phyloP scores from a whole-genome alignment of 306 rosid species.

The Fragaria nilgerrensis region DNA sequence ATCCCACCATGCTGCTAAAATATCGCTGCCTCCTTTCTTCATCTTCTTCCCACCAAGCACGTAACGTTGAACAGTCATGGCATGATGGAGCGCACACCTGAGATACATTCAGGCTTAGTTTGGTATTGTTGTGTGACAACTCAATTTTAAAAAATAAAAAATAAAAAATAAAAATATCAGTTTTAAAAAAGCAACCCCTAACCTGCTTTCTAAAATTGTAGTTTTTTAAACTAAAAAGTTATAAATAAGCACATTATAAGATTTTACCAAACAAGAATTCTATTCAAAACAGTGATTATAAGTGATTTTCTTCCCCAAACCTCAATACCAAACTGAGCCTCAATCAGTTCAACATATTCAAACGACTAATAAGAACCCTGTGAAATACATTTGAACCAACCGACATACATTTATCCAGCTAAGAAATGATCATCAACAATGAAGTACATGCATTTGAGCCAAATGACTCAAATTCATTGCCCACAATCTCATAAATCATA shows the following conservation, averaged over 20 bases:
- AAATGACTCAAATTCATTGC: not conserved
- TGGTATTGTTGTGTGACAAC: too few species aligned
- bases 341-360: conserved; percentile 19
- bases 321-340: too few species aligned
- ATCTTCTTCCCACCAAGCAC: conserved; percentile 99
- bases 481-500: not conserved
- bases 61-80: conserved; percentile 91
- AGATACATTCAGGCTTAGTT: not conserved
- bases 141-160: too few species aligned
- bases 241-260: too few species aligned
- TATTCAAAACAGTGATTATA: too few species aligned
- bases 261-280: too few species aligned
- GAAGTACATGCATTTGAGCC: not conserved
- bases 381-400: not conserved
- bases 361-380: conserved; percentile 1
- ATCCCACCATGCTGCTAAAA: conserved; percentile 60
- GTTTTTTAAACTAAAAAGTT: too few species aligned
- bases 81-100: conserved; percentile 99
- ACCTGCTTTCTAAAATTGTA: too few species aligned
- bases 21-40: conserved; percentile 80
- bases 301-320: too few species aligned
- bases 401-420: not conserved
- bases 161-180: too few species aligned
- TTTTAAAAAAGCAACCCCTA: too few species aligned
- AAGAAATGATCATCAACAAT: not conserved